phyloP scores from a whole-genome alignment of 2,329 filamentous ascomycete genomes.

The Acephala macrosclerotiorum region DNA sequence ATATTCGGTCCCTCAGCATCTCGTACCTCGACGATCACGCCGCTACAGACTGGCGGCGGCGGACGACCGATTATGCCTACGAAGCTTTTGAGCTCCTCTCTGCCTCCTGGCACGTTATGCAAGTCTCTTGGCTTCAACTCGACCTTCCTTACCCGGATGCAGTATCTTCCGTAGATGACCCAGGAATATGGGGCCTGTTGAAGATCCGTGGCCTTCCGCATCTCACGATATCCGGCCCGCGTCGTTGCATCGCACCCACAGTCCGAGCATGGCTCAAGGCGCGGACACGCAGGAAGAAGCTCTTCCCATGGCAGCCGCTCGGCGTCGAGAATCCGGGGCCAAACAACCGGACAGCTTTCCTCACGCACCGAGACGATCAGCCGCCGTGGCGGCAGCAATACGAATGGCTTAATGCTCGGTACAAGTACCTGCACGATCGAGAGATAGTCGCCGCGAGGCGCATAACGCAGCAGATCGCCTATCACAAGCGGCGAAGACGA shows the following conservation, averaged over 20 bases:
- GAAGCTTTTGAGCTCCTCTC: constrained; percentile 30
- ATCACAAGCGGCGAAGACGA: constrained; percentile 24
- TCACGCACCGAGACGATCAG: constrained; percentile 18
- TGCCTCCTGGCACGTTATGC: constrained; percentile 23
- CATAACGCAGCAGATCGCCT: constrained; percentile 24
- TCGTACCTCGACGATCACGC: constrained; percentile 26
- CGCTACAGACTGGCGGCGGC: constrained; percentile 16
- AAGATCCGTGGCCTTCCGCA: constrained; percentile 30
- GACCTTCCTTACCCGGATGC: constrained; percentile 24
- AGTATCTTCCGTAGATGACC: constrained; percentile 30
- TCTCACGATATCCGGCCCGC: constrained; percentile 26
- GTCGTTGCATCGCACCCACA: constrained; percentile 28
- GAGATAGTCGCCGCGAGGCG: constrained; percentile 29
- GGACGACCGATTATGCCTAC: constrained; percentile 29
- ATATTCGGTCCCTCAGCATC: constrained; percentile 26
- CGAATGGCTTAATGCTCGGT: constrained; percentile 29
- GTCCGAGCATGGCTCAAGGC: constrained; percentile 28
- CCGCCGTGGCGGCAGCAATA: constrained; percentile 27
- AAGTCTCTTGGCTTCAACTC: constrained; percentile 30
- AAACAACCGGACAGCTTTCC: neutral
- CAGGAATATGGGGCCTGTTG: constrained; percentile 30
- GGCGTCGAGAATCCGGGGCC: constrained; percentile 26
- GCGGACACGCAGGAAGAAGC: constrained; percentile 29
- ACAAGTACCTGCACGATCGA: constrained; percentile 35
- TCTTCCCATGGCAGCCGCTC: constrained; percentile 30